Percentiles rank a stretch among this genome's conserved stretches.
These are phyloP conservation scores for Escovopsis sp. DNA, from an alignment of 2,329 filamentous ascomycete species.

Conservation along the genomic window DNA sequence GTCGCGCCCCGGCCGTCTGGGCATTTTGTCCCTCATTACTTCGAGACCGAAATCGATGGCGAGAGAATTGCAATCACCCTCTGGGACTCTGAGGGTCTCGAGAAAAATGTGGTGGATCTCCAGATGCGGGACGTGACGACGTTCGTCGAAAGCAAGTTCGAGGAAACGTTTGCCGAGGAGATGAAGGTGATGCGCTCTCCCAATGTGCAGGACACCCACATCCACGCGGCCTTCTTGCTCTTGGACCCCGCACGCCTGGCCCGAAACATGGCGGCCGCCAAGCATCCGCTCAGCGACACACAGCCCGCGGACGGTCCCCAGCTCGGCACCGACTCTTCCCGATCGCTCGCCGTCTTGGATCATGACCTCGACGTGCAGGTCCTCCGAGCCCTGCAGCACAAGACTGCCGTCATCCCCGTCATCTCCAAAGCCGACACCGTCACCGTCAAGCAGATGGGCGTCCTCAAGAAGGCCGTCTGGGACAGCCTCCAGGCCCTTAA, in stretches of 20 bases:
- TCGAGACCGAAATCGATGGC: conserved; percentile 87
- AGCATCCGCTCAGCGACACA: conserved; percentile 19
- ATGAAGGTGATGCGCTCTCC: conserved; percentile 93
- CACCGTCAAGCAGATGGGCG: conserved; percentile 85
- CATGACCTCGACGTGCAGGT: conserved; percentile 85
- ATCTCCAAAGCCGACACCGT: conserved; percentile 96
- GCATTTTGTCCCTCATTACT: conserved; percentile 73
- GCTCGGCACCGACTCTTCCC: conserved; percentile 28
- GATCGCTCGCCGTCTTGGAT: conserved; percentile 55
- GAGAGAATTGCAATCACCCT: conserved; percentile 85
- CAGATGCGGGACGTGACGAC: conserved; percentile 82
- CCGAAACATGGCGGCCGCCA: conserved; percentile 56
- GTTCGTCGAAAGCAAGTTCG: conserved; percentile 95
- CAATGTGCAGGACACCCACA: conserved; percentile 87
- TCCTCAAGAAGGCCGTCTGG: conserved; percentile 83
- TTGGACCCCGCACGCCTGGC: conserved; percentile 80
- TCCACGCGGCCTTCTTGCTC: conserved; percentile 86
- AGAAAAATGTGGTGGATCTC: conserved; percentile 88
- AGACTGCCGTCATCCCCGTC: conserved; percentile 89
- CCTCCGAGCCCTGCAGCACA: conserved; percentile 72
- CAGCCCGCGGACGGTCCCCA: conserved; percentile 27
- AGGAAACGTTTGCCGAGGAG: conserved; percentile 93
- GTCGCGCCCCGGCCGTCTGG: conserved; percentile 38
- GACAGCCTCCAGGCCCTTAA: conserved; percentile 72
- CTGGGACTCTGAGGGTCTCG: conserved; percentile 91